Conservation (phyloP, 371 early-diverging fungal genomes). For the Mucor saturninus region DNA sequence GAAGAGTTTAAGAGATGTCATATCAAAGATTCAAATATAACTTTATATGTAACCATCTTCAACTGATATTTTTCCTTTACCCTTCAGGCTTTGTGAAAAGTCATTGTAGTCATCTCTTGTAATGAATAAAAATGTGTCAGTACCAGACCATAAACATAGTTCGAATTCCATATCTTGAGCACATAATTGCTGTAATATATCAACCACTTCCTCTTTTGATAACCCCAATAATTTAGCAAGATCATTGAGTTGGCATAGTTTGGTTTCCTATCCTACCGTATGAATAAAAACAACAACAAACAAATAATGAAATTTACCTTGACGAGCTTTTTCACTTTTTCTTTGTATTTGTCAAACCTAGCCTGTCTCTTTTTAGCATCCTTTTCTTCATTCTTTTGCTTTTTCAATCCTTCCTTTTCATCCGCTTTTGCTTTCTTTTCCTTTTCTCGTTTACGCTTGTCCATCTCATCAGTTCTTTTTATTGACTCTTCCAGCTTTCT, state of each 20-base stretch:
- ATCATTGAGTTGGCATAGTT: slow-evolving; percentile 16
- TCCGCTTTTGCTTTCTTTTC: slow-evolving; percentile 39
- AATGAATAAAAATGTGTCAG: slow-evolving; percentile 28
- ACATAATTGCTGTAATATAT: slow-evolving; percentile 28
- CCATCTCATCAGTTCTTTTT: slow-evolving; percentile 39
- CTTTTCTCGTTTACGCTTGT: slow-evolving; percentile 32
- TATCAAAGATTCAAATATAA: slow-evolving; percentile 21
- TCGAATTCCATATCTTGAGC: slow-evolving; percentile 21
- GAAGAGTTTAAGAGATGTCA: slow-evolving; percentile 27
- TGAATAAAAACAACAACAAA: not conserved
- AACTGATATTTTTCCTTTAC: slow-evolving; percentile 27
- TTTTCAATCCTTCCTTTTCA: slow-evolving; percentile 38
- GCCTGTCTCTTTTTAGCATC: slow-evolving; percentile 31
- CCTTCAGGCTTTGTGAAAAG: slow-evolving; percentile 5
- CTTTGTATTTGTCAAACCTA: slow-evolving; percentile 37
- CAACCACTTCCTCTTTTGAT: slow-evolving; percentile 15
- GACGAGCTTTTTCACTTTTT: slow-evolving; percentile 31
- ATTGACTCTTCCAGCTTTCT: slow-evolving; percentile 43
- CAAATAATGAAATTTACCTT: slow-evolving; percentile 28
- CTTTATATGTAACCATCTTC: slow-evolving; percentile 16
- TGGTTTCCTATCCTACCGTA: slow-evolving; percentile 18
- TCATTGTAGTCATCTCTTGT: slow-evolving; percentile 26
- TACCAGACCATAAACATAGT: slow-evolving; percentile 28
- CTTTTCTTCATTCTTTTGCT: slow-evolving; percentile 37
- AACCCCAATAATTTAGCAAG: slow-evolving; percentile 18